Base-by-base conservation (phyloP, 2,329 filamentous ascomycete species). In the Aspergillus bombycis region DNA sequence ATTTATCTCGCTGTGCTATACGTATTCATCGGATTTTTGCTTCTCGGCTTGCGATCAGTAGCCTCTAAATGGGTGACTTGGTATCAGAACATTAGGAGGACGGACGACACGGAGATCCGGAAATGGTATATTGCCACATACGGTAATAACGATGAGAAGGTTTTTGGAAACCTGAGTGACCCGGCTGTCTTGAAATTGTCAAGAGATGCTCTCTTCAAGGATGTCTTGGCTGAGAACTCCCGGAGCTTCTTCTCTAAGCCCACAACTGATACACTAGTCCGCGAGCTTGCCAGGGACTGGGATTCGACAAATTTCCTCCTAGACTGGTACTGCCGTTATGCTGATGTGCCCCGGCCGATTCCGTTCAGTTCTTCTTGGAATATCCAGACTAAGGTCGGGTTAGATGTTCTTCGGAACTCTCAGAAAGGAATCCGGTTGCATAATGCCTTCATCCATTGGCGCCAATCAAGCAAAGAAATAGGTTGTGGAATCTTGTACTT, bases 61-160 rank as follows among this genome's bases (percentile, higher is more conserved):
- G 83, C 82, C 43, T 83, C 83, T 26, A 82, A 85, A 66, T 89
- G 87, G 87, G 83, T 85, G 4, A 85, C 81, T 2, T 89, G 87
- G 87, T 75, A 75, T 61, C 75, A 77, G 64, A 74, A 70, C 4
- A 75, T 83, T 30, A 74, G 78, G 38, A 71, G 71, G 34, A 77
- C 76, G 6, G 74, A 81, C 38, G 75, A 78, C 52, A 71, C 72
- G 4, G 77, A 80, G 55, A 75, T 80, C 38, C 73, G 73, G n/a
- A 75, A 78, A 56, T 80, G 78, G 78, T 80, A 76, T 53, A 64
- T 79, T 62, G 62, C 69, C 60, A 70, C 68, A 32, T 67, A 80
- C 69, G 67, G 75, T 61, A 61, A 76, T 61, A 64, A 73, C 56
- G 62, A 77, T 62, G 67, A 74, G 57, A 81, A 82, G 28, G 71